Evolutionary conservation across 495 filamentous ascomycete species (phyloP), one percentile per base, ranked within the genome.

Genomic region (Daldinia decipiens): DNA sequence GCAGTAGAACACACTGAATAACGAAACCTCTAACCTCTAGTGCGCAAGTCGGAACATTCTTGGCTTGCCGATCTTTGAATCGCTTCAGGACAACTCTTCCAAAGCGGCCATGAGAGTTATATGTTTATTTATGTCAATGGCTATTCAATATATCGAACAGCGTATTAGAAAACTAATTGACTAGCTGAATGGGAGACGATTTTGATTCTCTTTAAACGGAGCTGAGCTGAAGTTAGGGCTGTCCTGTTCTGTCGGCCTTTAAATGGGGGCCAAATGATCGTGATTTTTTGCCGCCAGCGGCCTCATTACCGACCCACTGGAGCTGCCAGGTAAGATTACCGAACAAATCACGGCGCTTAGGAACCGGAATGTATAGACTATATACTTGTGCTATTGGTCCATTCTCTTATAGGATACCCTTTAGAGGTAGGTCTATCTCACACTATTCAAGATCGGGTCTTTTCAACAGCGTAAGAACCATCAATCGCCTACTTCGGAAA

Each of bases 291-390:
- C 70, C 70, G 70, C 70, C 61, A 54, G 40, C 51, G 57, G 62
- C 65, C 70, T 58, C 26, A 47, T 27, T 38, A 61, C 50, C 31
- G 65, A 59, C 70, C 70, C 61, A 62, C 61, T 58, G 38, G 32
- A 40, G 24, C 12, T 68, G 60, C 50, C 59, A 13, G 50, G 56
- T 65, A 27, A 73, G 70, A 73, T 73, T 73, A 62, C 70, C 65
- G 70, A 68, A 39, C 70, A 73, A 73, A 73, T 62, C 70, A 68
- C 70, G 65, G 70, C 70, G 70, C 70, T 73, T 73, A 73, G 21
- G 32, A 34, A 50, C 21, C 13, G 21, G 32, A 58, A 38, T 13
- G 24, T 36, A 52, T 51, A 62, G 56, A 19, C 40, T 19, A 36
- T 38, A 3, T 7, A 6, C 21, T 40, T 21, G 24, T 51, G 43